These are phyloP conservation scores for Avena eriantha DNA, from an alignment of 176 grass and related monocot species.

Conservation along the genomic window DNA sequence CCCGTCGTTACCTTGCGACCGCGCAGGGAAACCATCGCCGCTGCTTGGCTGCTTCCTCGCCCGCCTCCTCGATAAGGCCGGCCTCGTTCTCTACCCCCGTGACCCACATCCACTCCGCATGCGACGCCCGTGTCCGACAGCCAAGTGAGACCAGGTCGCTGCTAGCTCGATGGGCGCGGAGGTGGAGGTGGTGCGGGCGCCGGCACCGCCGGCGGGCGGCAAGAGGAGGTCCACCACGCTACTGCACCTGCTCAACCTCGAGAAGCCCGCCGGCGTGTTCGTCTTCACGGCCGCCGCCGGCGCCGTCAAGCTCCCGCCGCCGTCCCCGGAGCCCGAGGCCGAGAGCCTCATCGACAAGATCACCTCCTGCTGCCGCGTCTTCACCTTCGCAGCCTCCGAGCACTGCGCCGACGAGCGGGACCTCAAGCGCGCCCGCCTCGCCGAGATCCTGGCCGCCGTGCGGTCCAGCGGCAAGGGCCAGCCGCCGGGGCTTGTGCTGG, in stretches of 20 bases:
- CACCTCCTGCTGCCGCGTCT: conserved; percentile 51
- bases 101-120: neutral
- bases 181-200: conserved; percentile 1
- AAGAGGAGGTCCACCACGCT: conserved; percentile 73
- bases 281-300: conserved; percentile 2
- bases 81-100: neutral
- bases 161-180: conserved; percentile 60
- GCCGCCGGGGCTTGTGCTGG: conserved; percentile 37
- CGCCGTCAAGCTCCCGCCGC: conserved; percentile 54
- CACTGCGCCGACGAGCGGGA: conserved; percentile 50
- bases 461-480: conserved; percentile 4
- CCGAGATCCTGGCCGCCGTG: conserved; percentile 57
- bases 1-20: conserved; percentile 33
- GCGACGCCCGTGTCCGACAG: neutral
- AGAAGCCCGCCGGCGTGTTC: conserved; percentile 42
- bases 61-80: conserved; percentile 27
- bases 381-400: conserved; percentile 60
- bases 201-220: neutral
- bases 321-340: conserved; percentile 51
- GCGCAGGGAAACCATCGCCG: conserved; percentile 49
- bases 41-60: conserved; percentile 47
- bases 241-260: conserved; percentile 65
- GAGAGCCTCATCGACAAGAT: conserved; percentile 72
- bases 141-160: neutral
- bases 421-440: conserved; percentile 56